Evolutionary conservation across 2,329 filamentous ascomycete genomes (phyloP).

Genomic region (Hymenoscyphus albidus): DNA sequence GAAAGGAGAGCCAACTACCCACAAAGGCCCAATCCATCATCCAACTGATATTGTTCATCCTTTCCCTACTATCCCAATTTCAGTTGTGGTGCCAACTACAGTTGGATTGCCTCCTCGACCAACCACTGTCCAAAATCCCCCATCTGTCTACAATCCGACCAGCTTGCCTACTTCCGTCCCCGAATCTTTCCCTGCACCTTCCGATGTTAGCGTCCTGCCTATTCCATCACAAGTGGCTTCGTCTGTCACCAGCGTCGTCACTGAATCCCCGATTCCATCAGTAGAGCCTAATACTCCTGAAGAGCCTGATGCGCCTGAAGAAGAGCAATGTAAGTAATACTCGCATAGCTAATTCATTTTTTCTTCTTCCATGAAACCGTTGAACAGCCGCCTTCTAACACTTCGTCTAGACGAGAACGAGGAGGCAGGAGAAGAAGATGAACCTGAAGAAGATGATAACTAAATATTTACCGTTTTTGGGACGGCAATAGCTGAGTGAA

Average conservation of each 20-base stretch:
- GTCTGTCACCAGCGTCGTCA: not conserved
- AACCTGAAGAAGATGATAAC: no score
- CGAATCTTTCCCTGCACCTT: not conserved
- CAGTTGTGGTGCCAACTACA: not conserved
- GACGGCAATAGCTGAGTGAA: no score
- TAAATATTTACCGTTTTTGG: no score
- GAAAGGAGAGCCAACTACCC: not conserved
- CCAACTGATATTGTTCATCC: not conserved
- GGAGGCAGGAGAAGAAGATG: no score
- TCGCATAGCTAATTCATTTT: no score
- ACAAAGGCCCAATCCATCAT: not conserved
- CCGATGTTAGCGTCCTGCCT: not conserved
- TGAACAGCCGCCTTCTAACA: no score
- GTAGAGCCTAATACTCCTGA: not conserved
- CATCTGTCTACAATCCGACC: not conserved
- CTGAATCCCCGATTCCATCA: not conserved
- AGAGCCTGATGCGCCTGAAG: not conserved
- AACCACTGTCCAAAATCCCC: not conserved
- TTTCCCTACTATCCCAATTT: not conserved
- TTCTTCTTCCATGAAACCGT: no score
- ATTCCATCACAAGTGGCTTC: not conserved
- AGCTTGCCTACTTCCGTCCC: not conserved
- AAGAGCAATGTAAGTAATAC: no score
- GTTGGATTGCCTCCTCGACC: not conserved
- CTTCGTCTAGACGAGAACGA: no score